Base-by-base conservation (phyloP, 805 yeast genomes). In the Ogataea allantospora region DNA sequence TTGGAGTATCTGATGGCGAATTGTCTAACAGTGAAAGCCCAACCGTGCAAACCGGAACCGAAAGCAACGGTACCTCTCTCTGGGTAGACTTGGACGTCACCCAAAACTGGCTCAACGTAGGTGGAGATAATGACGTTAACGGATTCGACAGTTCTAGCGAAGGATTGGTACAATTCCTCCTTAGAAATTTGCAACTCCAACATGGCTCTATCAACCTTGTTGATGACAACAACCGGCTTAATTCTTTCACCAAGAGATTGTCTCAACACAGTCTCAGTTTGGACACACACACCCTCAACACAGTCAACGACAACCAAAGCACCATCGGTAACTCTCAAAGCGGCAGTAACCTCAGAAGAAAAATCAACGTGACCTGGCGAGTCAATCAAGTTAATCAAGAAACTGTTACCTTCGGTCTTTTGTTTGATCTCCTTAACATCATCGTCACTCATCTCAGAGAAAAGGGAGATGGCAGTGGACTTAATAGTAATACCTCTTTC, bases 351-450 rank as follows among this genome's bases (percentile, higher is more conserved):
- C 77, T 91, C 99, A 58, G 98, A 93, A 52, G 97, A 88, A 89
- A 91, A 91, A 78, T 91, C 99, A 81, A 91, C 98, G 97, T 91
- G 99, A 86, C 99, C 99, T 75, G 99, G 99, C 60, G 99, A 93
- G 74, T 91, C 99, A 63, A 91, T 91, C 82, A 91, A 81, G 88
- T 91, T 91, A 60, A 91, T 82, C 77, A 91, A 84, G 83, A 91
- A 91, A 69, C 83, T 81, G 83, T 77, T 85, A 73, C 98, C 98
- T 14, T 68, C 83, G 53, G 93, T 82, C 75, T 84, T 80, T 78
- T 93, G 98, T 71, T 81, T 77, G 77, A 93, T 91, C 60, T 80
- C 87, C 70, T 83, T 84, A 53, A 76, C 80, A 65, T 88, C 95
- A 38, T 85, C 95, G 41, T 85, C 95, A 41, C 64, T 60, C 83